phyloP scores from a whole-genome alignment of 1,284 basidiomycete species.

The Somion occarium region DNA sequence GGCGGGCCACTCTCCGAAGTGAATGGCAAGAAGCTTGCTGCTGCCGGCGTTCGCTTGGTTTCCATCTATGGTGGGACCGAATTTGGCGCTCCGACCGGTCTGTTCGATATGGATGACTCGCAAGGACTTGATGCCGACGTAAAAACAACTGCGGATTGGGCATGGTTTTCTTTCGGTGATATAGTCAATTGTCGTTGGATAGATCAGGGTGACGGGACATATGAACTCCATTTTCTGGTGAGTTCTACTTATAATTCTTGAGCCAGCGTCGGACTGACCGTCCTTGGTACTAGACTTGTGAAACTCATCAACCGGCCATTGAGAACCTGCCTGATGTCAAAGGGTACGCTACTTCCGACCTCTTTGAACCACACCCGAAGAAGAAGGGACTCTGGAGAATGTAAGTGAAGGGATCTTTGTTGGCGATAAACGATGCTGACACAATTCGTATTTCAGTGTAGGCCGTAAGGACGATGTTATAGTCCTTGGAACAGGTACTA shows the following conservation, averaged over 20 bases:
- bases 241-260: slow-evolving; percentile 1
- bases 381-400: slow-evolving; percentile 13
- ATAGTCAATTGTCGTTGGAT: slow-evolving; percentile 21
- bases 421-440: too few relatives aligned
- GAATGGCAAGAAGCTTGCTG: slow-evolving; percentile 10
- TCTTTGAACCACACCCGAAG: slow-evolving; percentile 12
- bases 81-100: slow-evolving; percentile 8
- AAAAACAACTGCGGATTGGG: slow-evolving; percentile 22
- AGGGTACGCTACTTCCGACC: slow-evolving; percentile 13
- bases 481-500: slow-evolving; percentile 10
- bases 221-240: slow-evolving; percentile 30
- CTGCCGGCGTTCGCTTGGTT: slow-evolving; percentile 9
- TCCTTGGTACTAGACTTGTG: slow-evolving; percentile 11
- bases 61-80: slow-evolving; percentile 14
- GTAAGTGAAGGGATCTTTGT: slow-evolving; percentile 8
- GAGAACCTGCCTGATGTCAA: slow-evolving; percentile 19
- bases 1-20: slow-evolving; percentile 12
- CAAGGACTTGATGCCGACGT: slow-evolving; percentile 5
- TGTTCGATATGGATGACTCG: slow-evolving; percentile 11
- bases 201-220: slow-evolving; percentile 25
- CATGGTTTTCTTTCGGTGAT: slow-evolving; percentile 23
- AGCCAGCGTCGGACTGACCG: neutral
- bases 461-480: slow-evolving; percentile 14
- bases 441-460: slow-evolving; percentile 8
- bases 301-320: slow-evolving; percentile 15